Percentiles rank a stretch among this genome's conserved stretches.
Conservation (phyloP, 306 rosid genomes). For the Delonix regia region DNA sequence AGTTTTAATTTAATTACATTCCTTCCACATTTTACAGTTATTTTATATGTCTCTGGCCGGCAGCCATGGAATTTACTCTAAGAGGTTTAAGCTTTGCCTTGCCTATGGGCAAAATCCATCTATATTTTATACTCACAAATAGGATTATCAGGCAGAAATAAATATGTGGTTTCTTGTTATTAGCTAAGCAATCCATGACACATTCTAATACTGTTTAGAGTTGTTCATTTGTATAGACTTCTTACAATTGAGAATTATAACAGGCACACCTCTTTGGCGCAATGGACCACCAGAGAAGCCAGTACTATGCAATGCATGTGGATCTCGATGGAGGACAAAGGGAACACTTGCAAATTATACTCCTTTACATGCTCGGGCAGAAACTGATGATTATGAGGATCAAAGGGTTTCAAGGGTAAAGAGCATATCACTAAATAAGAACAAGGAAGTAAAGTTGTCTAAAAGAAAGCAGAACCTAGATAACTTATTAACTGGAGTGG, state of each 20-base stretch:
- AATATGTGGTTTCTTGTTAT: constrained; percentile 20
- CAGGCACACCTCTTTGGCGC: constrained; percentile 99
- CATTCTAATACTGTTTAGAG: constrained; percentile 17
- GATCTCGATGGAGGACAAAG: constrained; percentile 99
- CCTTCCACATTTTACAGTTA: background rate
- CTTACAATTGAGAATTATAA: constrained; percentile 53
- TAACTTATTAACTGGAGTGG: constrained; percentile 49
- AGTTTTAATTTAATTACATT: background rate
- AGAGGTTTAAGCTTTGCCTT: constrained; percentile 28
- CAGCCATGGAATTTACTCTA: background rate
- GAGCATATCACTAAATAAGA: constrained; percentile 70
- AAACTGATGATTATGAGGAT: constrained; percentile 80
- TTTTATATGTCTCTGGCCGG: background rate
- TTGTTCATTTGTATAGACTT: constrained; percentile 25
- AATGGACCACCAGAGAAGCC: constrained; percentile 99
- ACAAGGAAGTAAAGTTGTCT: constrained; percentile 71
- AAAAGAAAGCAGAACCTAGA: constrained; percentile 73
- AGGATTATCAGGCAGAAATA: constrained; percentile 27
- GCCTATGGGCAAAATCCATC: constrained; percentile 5
- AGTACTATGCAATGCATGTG: constrained; percentile 97
- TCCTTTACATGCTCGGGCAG: constrained; percentile 94
- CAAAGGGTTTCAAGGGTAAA: constrained; percentile 70
- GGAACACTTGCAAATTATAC: constrained; percentile 97
- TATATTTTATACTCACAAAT: constrained; percentile 12
- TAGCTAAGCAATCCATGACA: constrained; percentile 28